Evolutionary conservation across 2,329 filamentous ascomycete genomes (phyloP).

Genomic region (Aspergillus intermedius): DNA sequence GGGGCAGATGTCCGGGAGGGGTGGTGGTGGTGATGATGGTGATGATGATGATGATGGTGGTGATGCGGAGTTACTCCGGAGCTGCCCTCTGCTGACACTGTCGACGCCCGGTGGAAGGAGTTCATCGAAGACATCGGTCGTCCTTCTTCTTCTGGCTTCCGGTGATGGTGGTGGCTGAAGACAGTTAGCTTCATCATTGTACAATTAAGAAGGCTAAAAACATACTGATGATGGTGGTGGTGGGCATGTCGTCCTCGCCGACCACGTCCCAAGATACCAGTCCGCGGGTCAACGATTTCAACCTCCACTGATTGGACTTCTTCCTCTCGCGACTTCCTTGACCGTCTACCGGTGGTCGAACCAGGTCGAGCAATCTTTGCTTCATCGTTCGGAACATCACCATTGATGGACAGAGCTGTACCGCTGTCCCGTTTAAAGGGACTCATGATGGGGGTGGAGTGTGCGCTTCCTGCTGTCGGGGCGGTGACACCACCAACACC

Average conservation of each 20-base stretch:
- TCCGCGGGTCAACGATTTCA: constrained; percentile 58
- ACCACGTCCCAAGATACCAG: constrained; percentile 58
- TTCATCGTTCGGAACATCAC: constrained; percentile 35
- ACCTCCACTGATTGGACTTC: constrained; percentile 54
- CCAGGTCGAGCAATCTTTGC: constrained; percentile 36
- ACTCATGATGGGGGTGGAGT: constrained; percentile 50
- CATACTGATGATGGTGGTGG: constrained; percentile 56
- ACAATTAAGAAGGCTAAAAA: constrained; percentile 9
- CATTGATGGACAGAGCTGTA: constrained; percentile 34
- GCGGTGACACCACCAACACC: constrained; percentile 53
- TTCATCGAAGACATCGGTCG: constrained; percentile 21
- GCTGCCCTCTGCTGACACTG: constrained; percentile 19
- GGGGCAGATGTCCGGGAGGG: constrained; percentile 17
- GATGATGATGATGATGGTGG: constrained; percentile 42
- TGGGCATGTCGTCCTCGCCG: constrained; percentile 54
- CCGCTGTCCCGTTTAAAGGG: constrained; percentile 47
- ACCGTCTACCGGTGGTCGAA: constrained; percentile 52
- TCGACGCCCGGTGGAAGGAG: constrained; percentile 24
- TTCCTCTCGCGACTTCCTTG: constrained; percentile 69
- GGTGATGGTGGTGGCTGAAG: constrained; percentile 48
- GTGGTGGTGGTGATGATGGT: constrained; percentile 33
- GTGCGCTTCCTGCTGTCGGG: constrained; percentile 44
- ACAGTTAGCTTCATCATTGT: neutral
- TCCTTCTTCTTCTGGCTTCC: constrained; percentile 46
- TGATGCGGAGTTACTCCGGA: constrained; percentile 22